These are phyloP conservation scores for Perkinsus chesapeaki DNA, from an alignment of 169 alveolate species.

Conservation along the genomic window DNA sequence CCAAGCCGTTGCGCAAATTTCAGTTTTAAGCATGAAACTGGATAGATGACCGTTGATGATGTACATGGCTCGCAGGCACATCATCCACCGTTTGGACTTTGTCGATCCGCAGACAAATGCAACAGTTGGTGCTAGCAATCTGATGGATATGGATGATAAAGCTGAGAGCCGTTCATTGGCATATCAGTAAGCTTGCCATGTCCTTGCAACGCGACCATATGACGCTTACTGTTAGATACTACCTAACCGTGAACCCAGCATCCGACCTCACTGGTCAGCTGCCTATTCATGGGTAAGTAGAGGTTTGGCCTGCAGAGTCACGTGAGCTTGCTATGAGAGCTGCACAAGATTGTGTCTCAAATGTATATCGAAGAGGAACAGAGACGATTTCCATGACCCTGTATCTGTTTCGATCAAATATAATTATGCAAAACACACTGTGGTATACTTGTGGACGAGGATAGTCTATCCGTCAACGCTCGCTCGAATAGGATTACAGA, in stretches of 20 bases:
- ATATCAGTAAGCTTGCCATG: not conserved
- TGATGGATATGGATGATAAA: not conserved
- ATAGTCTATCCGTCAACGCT: no score
- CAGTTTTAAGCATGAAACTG: no score
- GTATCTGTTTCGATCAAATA: not conserved
- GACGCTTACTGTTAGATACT: not conserved
- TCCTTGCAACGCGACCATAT: not conserved
- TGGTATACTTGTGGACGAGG: no score
- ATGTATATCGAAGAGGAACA: not conserved
- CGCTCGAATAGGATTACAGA: no score
- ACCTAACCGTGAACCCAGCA: not conserved
- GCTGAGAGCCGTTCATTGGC: not conserved
- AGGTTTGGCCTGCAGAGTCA: no score
- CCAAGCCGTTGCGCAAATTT: no score
- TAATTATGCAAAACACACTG: not conserved
- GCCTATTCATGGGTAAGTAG: not conserved
- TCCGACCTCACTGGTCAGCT: not conserved
- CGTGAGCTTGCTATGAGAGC: no score
- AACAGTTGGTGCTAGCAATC: not conserved
- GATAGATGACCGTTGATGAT: not conserved
- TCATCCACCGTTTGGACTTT: not conserved
- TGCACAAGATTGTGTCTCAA: no score
- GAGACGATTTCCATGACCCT: not conserved
- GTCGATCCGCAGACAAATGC: not conserved
- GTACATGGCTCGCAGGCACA: not conserved